Evolutionary conservation across 2,329 filamentous ascomycete genomes (phyloP).

Genomic region (Leptoxyphium fumago): DNA sequence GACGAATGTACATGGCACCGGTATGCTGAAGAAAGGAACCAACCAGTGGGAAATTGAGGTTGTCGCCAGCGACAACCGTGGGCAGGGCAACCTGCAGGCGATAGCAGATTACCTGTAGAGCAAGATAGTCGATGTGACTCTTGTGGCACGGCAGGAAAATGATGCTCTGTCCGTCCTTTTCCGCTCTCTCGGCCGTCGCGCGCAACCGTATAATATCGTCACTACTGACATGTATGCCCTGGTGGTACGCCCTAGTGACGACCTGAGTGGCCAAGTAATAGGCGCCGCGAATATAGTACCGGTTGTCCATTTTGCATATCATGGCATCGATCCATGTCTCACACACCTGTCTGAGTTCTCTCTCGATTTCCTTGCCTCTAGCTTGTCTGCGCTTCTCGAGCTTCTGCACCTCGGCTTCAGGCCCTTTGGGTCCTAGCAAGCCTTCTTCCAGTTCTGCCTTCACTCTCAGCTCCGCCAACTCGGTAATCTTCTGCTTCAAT

Average conservation of each 20-base stretch:
- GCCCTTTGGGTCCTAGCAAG: conserved; percentile 38
- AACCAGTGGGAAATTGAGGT: conserved; percentile 84
- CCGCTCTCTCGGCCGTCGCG: conserved; percentile 67
- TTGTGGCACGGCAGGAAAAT: conserved; percentile 91
- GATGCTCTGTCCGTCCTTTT: conserved; percentile 81
- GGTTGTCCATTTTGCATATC: conserved; percentile 99
- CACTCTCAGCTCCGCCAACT: conserved; percentile 62
- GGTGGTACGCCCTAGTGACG: conserved; percentile 83
- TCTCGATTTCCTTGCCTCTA: conserved; percentile 43
- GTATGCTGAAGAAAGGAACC: conserved; percentile 86
- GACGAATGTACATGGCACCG: conserved; percentile 90
- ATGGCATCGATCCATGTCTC: conserved; percentile 82
- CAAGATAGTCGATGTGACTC: conserved; percentile 93
- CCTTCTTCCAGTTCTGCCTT: conserved; percentile 65
- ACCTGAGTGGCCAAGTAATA: conserved; percentile 85
- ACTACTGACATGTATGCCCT: conserved; percentile 89
- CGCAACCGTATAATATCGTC: conserved; percentile 78
- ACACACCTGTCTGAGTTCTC: conserved; percentile 62
- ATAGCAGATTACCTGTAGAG: conserved; percentile 89
- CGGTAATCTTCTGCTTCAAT: conserved; percentile 56
- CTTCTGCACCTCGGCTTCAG: conserved; percentile 36
- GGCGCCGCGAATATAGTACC: conserved; percentile 75
- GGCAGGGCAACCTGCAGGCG: conserved; percentile 77
- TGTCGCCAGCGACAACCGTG: conserved; percentile 87
- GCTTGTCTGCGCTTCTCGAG: conserved; percentile 37